A percentile compares a stretch with the other conserved stretches of the same genome.
Conservation (phyloP, 306 rosid genomes). For the Biancaea sappan region DNA sequence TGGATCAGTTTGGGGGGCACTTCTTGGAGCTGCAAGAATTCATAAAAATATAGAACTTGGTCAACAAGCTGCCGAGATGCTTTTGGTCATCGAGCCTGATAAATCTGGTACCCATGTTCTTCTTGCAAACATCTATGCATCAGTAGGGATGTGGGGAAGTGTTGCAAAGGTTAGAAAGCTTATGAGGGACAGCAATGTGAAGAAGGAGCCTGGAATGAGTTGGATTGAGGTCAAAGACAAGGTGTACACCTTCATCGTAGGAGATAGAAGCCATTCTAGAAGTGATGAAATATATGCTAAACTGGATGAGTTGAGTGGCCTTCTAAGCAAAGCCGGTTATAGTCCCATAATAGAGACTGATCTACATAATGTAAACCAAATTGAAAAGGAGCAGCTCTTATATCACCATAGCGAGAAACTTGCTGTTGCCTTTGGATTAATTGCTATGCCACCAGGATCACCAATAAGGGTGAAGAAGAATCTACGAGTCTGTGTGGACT, state of each 20-base stretch:
- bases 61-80: slow-evolving; percentile 77
- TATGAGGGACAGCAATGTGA: slow-evolving; percentile 72
- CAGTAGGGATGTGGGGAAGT: slow-evolving; percentile 82
- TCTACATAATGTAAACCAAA: slow-evolving; percentile 72
- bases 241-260: slow-evolving; percentile 73
- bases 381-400: slow-evolving; percentile 68
- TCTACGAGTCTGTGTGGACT: slow-evolving; percentile 76
- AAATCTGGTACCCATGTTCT: slow-evolving; percentile 88
- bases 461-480: slow-evolving; percentile 90
- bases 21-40: slow-evolving; percentile 93
- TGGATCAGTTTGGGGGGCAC: slow-evolving; percentile 90
- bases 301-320: slow-evolving; percentile 62
- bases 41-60: slow-evolving; percentile 79
- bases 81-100: slow-evolving; percentile 73
- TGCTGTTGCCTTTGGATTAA: slow-evolving; percentile 83
- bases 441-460: slow-evolving; percentile 70
- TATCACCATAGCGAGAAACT: slow-evolving; percentile 87
- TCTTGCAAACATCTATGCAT: slow-evolving; percentile 89
- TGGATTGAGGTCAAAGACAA: slow-evolving; percentile 85
- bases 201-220: slow-evolving; percentile 97
- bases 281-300: slow-evolving; percentile 75
- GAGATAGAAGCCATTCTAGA: slow-evolving; percentile 78
- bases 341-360: slow-evolving; percentile 75
- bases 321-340: slow-evolving; percentile 72
- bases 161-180: slow-evolving; percentile 73